Percentiles rank a stretch among this genome's conserved stretches.
phyloP scores from a whole-genome alignment of 345 rosid genomes.

The Eutrema heterophyllum region DNA sequence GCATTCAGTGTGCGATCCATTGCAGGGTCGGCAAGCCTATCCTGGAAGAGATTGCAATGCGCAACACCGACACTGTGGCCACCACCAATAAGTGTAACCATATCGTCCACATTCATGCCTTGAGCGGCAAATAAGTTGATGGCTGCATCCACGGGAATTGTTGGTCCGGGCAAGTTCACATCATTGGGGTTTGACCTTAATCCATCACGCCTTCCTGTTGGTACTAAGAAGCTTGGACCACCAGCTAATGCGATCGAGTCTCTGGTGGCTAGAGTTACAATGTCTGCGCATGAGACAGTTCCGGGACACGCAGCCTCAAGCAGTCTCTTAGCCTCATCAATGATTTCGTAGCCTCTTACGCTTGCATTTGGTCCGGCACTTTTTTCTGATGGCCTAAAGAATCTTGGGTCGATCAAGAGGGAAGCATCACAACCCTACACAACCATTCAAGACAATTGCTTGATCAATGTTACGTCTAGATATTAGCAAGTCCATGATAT shows the following conservation, averaged over 20 bases:
- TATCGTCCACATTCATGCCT: slow-evolving; percentile 45
- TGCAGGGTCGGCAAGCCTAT: slow-evolving; percentile 44
- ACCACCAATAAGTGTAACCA: slow-evolving; percentile 63
- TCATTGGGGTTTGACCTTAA: slow-evolving; percentile 36
- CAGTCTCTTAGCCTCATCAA: too few species aligned
- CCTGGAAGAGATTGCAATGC: slow-evolving; percentile 55
- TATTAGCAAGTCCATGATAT: background rate
- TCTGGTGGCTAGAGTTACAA: too few species aligned
- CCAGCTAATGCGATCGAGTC: slow-evolving; percentile 53
- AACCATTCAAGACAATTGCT: background rate
- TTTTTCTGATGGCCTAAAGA: too few species aligned
- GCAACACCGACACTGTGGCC: slow-evolving; percentile 70
- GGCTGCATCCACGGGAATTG: slow-evolving; percentile 34
- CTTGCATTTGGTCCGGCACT: too few species aligned
- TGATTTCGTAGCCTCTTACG: too few species aligned
- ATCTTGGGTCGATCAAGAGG: slow-evolving; percentile 29
- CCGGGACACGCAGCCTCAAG: too few species aligned
- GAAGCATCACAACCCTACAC: slow-evolving; percentile 38
- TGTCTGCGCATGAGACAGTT: too few species aligned
- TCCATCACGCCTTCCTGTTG: slow-evolving; percentile 66
- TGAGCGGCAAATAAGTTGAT: slow-evolving; percentile 31
- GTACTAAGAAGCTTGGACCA: slow-evolving; percentile 46
- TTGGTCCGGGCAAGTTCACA: slow-evolving; percentile 62
- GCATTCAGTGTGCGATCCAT: slow-evolving; percentile 47
- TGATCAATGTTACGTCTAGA: background rate